Percentiles rank a stretch among this genome's conserved stretches.
These are phyloP conservation scores for Scheffersomyces segobiensis DNA, from an alignment of 1,139 yeast genomes.

Conservation along the genomic window DNA sequence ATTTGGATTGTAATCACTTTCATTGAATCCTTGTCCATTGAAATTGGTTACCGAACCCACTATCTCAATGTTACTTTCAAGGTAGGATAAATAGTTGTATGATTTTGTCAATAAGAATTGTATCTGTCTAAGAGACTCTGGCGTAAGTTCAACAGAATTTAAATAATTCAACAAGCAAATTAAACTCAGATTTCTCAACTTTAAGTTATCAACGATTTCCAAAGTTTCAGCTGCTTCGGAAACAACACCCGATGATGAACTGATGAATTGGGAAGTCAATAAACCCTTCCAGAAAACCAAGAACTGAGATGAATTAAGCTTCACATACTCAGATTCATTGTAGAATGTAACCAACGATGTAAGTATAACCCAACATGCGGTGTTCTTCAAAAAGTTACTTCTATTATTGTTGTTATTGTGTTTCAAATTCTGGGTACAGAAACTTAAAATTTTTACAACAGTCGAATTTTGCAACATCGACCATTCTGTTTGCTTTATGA, in stretches of 20 bases:
- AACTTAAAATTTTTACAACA: conserved; percentile 44
- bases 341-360: conserved; percentile 67
- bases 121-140: conserved; percentile 44
- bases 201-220: conserved; percentile 40
- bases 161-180: conserved; percentile 44
- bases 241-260: conserved; percentile 26
- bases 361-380: conserved; percentile 67
- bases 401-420: conserved; percentile 27
- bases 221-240: conserved; percentile 23
- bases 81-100: conserved; percentile 41
- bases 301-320: conserved; percentile 73
- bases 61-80: conserved; percentile 40
- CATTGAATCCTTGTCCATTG: conserved; percentile 26
- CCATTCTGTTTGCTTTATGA: conserved; percentile 40
- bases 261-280: conserved; percentile 55
- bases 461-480: conserved; percentile 42
- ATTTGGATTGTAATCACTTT: conserved; percentile 31
- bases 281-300: conserved; percentile 79
- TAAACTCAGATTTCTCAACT: conserved; percentile 41
- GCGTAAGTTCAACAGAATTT: conserved; percentile 38
- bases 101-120: conserved; percentile 46
- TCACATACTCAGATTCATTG: conserved; percentile 50
- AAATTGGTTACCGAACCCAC: conserved; percentile 39
- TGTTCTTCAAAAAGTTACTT: conserved; percentile 22
- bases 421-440: conserved; percentile 49